A percentile compares a stretch with the other conserved stretches of the same genome.
These are phyloP conservation scores for Boletus rubroflammeus DNA, from an alignment of 768 basidiomycete species.

Conservation along the genomic window DNA sequence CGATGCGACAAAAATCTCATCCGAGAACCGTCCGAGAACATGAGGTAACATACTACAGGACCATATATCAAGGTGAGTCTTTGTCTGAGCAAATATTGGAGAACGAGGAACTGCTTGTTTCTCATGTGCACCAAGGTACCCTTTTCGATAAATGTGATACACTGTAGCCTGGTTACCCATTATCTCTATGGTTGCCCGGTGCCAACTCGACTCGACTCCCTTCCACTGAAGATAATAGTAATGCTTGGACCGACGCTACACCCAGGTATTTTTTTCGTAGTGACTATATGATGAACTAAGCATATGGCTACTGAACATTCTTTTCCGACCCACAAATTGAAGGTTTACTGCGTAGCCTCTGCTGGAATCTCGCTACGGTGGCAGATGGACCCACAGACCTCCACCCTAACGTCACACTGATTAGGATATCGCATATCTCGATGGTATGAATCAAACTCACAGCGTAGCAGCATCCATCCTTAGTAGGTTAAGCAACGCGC, in stretches of 20 bases:
- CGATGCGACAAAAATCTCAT: too few relatives aligned
- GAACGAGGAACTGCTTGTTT: too few relatives aligned
- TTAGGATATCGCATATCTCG: not conserved
- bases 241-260: not conserved
- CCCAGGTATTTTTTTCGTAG: not conserved
- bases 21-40: too few relatives aligned
- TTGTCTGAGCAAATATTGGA: not conserved
- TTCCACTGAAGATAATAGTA: not conserved
- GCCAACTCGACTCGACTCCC: not conserved
- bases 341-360: not conserved
- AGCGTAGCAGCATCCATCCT: not conserved
- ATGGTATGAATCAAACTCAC: not conserved
- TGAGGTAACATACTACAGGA: not conserved
- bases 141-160: too few relatives aligned
- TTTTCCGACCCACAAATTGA: not conserved
- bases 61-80: too few relatives aligned
- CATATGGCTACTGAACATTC: not conserved
- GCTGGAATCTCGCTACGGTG: not conserved
- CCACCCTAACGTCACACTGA: not conserved
- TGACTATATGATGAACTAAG: not conserved
- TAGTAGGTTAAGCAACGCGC: not conserved
- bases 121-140: too few relatives aligned
- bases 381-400: not conserved
- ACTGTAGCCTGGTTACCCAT: too few relatives aligned
- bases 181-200: not conserved